Conservation (phyloP, 768 basidiomycete species). For the Nevesoporus exiguus region DNA sequence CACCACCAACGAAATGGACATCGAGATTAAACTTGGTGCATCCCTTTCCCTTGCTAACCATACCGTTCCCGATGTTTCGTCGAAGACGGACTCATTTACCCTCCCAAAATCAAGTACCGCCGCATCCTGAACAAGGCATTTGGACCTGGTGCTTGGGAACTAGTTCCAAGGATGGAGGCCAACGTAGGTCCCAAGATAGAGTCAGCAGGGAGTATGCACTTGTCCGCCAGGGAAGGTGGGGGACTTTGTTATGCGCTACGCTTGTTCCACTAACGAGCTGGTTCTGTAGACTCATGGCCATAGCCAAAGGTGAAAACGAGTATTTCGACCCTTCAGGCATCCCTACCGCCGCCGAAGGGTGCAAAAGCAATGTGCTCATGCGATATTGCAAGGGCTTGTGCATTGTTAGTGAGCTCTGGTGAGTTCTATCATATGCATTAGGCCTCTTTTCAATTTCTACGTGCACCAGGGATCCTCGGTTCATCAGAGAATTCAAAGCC, state of each 20-base stretch:
- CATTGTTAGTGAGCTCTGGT: constrained; percentile 96
- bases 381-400: constrained; percentile 96
- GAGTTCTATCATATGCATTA: constrained; percentile 15
- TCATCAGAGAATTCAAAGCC: constrained; percentile 89
- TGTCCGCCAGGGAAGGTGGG: constrained; percentile 86
- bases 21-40: constrained; percentile 93
- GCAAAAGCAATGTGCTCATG: constrained; percentile 97
- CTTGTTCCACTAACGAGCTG: background rate
- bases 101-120: constrained; percentile 96
- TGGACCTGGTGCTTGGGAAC: constrained; percentile 97
- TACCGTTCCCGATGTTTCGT: background rate
- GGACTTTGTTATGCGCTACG: background rate
- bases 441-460: background rate
- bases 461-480: constrained; percentile 80
- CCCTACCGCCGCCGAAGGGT: constrained; percentile 87
- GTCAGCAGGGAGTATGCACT: constrained; percentile 94
- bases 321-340: constrained; percentile 91
- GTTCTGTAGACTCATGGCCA: constrained; percentile 67
- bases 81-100: constrained; percentile 86
- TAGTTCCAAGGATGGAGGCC: constrained; percentile 90
- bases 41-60: background rate
- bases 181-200: constrained; percentile 81
- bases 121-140: constrained; percentile 90
- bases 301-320: constrained; percentile 94
- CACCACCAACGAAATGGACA: constrained; percentile 69